A percentile compares a stretch with the other conserved stretches of the same genome.
These are phyloP conservation scores for Eutrema japonicum DNA, from an alignment of 345 rosid genomes.

Conservation along the genomic window DNA sequence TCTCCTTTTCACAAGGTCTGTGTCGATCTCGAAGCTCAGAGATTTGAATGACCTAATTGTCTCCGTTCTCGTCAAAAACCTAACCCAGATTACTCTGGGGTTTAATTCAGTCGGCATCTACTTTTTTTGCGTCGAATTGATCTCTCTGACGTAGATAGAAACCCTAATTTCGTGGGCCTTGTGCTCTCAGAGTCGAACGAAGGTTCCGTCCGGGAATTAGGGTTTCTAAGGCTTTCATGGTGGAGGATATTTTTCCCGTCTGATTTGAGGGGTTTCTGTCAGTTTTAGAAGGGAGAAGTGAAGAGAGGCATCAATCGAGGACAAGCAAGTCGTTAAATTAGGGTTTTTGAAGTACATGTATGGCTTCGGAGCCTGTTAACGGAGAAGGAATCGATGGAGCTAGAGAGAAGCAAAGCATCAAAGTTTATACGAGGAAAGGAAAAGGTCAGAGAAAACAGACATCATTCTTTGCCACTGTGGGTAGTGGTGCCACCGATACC, in stretches of 20 bases:
- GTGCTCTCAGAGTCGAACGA: slow-evolving; percentile 28
- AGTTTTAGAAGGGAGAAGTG: slow-evolving; percentile 11
- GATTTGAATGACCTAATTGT: slow-evolving; percentile 37
- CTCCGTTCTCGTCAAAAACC: slow-evolving; percentile 18
- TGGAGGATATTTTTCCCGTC: neutral
- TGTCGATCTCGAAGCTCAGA: slow-evolving; percentile 27
- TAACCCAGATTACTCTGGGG: neutral
- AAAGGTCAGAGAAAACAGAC: slow-evolving; percentile 42
- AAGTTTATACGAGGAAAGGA: slow-evolving; percentile 80
- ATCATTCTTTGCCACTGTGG: slow-evolving; percentile 27
- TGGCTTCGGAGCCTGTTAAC: slow-evolving; percentile 89
- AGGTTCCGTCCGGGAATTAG: slow-evolving; percentile 46
- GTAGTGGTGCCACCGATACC: slow-evolving; percentile 16
- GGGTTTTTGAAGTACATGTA: slow-evolving; percentile 72
- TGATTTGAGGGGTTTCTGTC: slow-evolving; percentile 19
- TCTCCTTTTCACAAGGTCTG: slow-evolving; percentile 14
- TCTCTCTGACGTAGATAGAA: slow-evolving; percentile 12
- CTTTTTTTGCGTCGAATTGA: slow-evolving; percentile 8
- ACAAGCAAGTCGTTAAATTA: slow-evolving; percentile 26
- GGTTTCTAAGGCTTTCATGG: slow-evolving; percentile 40
- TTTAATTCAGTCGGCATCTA: slow-evolving; percentile 7
- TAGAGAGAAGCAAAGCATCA: slow-evolving; percentile 72
- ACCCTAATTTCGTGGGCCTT: slow-evolving; percentile 31
- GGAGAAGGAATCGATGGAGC: slow-evolving; percentile 67
- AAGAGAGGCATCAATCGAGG: slow-evolving; percentile 21